These are phyloP conservation scores for Alloascoidea africana DNA, from an alignment of 805 yeast genomes.

Conservation along the genomic window DNA sequence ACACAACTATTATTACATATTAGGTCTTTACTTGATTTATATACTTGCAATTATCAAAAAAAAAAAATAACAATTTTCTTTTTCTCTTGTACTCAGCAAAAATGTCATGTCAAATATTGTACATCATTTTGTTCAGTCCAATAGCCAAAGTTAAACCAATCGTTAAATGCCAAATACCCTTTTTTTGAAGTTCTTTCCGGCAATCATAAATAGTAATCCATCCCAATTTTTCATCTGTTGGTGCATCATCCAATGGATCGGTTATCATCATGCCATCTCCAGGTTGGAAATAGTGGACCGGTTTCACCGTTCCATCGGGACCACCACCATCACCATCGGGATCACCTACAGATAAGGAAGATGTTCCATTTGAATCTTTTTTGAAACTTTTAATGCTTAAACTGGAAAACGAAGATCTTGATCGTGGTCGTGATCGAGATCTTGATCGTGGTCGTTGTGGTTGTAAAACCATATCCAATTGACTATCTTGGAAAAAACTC, in stretches of 20 bases:
- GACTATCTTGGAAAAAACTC: neutral
- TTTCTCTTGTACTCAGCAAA: too few relatives aligned
- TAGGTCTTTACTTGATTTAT: too few relatives aligned
- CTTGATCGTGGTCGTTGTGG: too few relatives aligned
- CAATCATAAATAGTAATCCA: constrained; percentile 29
- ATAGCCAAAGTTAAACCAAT: constrained; percentile 25
- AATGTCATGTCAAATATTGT: too few relatives aligned
- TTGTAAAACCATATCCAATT: neutral
- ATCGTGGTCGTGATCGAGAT: neutral
- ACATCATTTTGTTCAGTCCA: constrained; percentile 10
- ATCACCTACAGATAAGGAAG: too few relatives aligned
- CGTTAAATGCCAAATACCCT: constrained; percentile 24
- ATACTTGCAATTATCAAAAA: too few relatives aligned
- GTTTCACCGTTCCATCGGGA: too few relatives aligned
- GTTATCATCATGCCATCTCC: constrained; percentile 2
- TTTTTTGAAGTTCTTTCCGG: constrained; percentile 11
- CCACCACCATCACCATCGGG: too few relatives aligned
- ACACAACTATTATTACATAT: too few relatives aligned
- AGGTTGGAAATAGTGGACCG: constrained; percentile 1
- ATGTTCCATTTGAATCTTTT: neutral
- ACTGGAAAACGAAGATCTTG: neutral
- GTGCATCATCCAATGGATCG: constrained; percentile 23
- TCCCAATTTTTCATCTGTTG: constrained; percentile 27
- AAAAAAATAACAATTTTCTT: too few relatives aligned
- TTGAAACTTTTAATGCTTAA: neutral